phyloP scores from a whole-genome alignment of 768 basidiomycete genomes.

The Suillus plorans region DNA sequence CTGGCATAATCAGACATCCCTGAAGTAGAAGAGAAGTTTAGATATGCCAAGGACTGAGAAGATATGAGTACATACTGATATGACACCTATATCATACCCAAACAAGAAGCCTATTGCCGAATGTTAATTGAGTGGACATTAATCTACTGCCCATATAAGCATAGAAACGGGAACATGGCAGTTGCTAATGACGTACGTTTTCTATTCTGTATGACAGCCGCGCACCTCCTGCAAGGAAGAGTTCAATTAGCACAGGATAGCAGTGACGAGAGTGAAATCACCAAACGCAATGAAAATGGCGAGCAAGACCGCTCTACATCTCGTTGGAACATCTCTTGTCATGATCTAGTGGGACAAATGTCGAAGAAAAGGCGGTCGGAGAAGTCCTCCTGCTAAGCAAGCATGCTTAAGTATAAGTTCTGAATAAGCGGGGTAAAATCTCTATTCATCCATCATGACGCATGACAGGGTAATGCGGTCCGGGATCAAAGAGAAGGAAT shows the following conservation, averaged over 20 bases:
- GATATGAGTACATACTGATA: conserved; percentile 47
- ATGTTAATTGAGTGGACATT: neutral
- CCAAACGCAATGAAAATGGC: conserved; percentile 76
- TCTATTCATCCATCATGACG: conserved; percentile 20
- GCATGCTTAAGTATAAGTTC: conserved; percentile 14
- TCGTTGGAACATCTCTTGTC: conserved; percentile 54
- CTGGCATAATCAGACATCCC: conserved; percentile 81
- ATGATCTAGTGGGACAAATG: conserved; percentile 11
- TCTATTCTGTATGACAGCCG: neutral
- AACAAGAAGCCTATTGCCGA: conserved; percentile 55
- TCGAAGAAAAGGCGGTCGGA: conserved; percentile 2
- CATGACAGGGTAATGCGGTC: conserved; percentile 7
- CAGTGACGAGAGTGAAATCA: conserved; percentile 28
- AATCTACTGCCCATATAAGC: neutral
- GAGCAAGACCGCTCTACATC: conserved; percentile 59
- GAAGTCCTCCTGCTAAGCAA: neutral
- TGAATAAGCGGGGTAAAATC: neutral
- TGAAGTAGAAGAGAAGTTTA: conserved; percentile 21
- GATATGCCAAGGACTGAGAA: neutral
- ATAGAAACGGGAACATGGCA: conserved; percentile 1
- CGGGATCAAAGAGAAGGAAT: conserved; percentile 8
- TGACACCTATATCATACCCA: conserved; percentile 77
- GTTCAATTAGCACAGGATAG: neutral
- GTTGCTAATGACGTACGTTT: conserved; percentile 4
- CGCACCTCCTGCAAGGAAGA: conserved; percentile 21